Evolutionary conservation across 352 stramenopile genomes (phyloP).

Genomic region (Phytophthora idaei): DNA sequence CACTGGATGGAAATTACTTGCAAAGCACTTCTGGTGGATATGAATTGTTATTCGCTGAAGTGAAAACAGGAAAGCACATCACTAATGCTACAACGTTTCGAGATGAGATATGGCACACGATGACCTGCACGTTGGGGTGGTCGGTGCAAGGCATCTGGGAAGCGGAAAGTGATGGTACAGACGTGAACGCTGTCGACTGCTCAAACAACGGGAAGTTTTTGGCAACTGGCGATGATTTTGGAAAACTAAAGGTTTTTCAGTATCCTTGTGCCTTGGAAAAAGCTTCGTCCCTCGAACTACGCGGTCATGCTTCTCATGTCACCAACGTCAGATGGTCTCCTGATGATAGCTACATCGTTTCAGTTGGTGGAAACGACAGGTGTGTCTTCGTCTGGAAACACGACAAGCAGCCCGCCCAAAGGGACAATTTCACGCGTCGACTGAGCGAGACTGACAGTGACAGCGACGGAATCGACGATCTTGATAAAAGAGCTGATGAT

Average conservation of each 20-base stretch:
- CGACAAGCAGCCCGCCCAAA: constrained; percentile 28
- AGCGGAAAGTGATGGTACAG: constrained; percentile 71
- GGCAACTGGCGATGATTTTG: constrained; percentile 82
- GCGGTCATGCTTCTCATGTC: constrained; percentile 82
- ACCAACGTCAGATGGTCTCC: constrained; percentile 75
- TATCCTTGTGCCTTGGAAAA: constrained; percentile 79
- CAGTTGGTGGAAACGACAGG: constrained; percentile 80
- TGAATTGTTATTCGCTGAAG: constrained; percentile 92
- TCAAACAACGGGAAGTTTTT: constrained; percentile 69
- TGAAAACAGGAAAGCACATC: constrained; percentile 65
- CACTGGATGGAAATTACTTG: constrained; percentile 60
- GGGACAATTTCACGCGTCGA: constrained; percentile 8
- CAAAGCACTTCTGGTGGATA: constrained; percentile 85
- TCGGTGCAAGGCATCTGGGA: constrained; percentile 92
- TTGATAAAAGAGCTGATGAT: constrained; percentile 32
- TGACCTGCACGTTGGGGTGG: constrained; percentile 90
- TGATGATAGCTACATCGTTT: constrained; percentile 68
- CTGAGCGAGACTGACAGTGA: constrained; percentile 12
- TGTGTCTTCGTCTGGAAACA: constrained; percentile 80
- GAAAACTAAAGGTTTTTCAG: constrained; percentile 89
- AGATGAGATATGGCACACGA: constrained; percentile 91
- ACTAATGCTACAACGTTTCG: constrained; percentile 78
- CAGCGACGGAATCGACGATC: constrained; percentile 13
- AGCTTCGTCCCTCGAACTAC: constrained; percentile 55
- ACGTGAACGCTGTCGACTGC: constrained; percentile 80